Evolutionary conservation across 345 rosid species (phyloP).

Genomic region (Acer negundo): DNA sequence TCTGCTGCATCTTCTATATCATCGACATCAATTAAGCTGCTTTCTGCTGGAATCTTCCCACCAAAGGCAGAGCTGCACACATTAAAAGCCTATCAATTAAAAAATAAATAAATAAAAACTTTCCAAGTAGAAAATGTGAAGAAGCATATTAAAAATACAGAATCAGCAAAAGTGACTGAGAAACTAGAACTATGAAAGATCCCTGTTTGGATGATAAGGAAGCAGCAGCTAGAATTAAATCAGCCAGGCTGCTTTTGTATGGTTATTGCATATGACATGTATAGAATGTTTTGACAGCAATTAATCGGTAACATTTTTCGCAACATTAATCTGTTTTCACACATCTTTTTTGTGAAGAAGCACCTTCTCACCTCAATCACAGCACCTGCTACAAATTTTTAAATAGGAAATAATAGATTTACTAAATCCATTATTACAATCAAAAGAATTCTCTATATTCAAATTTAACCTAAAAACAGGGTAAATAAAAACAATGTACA

Average conservation of each 20-base stretch:
- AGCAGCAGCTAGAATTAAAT: neutral
- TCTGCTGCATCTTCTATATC: constrained; percentile 33
- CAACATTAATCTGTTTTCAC: neutral
- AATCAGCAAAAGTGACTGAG: neutral
- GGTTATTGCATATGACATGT: neutral
- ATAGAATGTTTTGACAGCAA: neutral
- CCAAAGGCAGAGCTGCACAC: constrained; percentile 38
- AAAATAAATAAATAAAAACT: too few relatives aligned
- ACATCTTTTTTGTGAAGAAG: neutral
- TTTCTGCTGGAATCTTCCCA: constrained; percentile 25
- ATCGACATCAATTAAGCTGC: constrained; percentile 26
- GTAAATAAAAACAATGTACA: neutral
- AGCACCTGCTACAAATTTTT: neutral
- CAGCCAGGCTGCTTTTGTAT: neutral
- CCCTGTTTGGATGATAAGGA: neutral
- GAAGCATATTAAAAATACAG: neutral
- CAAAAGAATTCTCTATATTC: neutral
- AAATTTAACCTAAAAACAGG: neutral
- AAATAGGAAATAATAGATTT: neutral
- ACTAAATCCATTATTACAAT: too few relatives aligned
- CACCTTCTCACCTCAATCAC: neutral
- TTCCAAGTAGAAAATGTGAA: neutral
- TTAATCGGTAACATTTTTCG: neutral
- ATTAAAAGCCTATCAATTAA: neutral
- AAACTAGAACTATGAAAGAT: neutral